phyloP scores from a whole-genome alignment of 1,284 basidiomycete species.

The Heterobasidion occidentale region DNA sequence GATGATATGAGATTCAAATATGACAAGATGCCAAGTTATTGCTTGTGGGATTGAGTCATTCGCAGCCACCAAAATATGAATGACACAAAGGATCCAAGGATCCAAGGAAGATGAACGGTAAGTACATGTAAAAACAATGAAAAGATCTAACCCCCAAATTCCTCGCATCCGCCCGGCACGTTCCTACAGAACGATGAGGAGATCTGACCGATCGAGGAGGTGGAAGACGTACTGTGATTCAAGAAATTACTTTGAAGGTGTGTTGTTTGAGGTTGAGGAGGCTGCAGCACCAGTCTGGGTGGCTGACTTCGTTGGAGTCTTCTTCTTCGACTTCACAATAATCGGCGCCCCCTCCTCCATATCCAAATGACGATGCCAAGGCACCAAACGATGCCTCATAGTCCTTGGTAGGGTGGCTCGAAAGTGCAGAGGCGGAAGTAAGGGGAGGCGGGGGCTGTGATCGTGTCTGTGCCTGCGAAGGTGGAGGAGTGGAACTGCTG shows the following conservation, averaged over 20 bases:
- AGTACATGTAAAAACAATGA: too few species aligned
- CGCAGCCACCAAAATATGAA: too few species aligned
- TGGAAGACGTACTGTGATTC: background rate
- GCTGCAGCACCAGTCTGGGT: background rate
- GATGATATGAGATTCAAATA: too few species aligned
- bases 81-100: too few species aligned
- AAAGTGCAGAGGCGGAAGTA: background rate
- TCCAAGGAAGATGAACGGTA: too few species aligned
- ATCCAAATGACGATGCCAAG: constrained; percentile 7
- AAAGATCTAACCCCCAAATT: too few species aligned
- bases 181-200: too few species aligned
- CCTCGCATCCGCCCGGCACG: too few species aligned
- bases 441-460: background rate
- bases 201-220: too few species aligned
- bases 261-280: background rate
- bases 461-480: background rate
- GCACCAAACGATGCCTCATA: constrained; percentile 8
- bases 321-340: background rate
- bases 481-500: too few species aligned
- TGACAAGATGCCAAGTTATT: too few species aligned
- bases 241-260: background rate
- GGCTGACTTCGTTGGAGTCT: background rate
- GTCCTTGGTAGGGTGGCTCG: constrained; percentile 2
- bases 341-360: background rate
- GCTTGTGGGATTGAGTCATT: too few species aligned